These are phyloP conservation scores for Suhomyces maxii DNA, from an alignment of 1,139 yeast species.

Conservation along the genomic window DNA sequence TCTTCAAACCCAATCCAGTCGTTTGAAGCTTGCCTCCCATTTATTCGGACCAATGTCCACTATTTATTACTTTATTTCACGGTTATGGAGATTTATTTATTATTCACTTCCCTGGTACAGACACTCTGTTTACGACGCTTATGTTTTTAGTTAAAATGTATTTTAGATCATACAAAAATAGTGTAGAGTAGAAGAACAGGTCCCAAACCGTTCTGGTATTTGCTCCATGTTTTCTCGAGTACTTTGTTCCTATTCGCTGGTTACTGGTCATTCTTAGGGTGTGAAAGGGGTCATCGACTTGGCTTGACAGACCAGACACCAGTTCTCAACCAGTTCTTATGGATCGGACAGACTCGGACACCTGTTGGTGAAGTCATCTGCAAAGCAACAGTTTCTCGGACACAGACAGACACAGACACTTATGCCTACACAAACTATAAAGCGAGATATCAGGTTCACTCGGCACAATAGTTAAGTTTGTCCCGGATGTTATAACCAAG, in stretches of 20 bases:
- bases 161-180: neutral
- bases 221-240: no score
- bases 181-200: neutral
- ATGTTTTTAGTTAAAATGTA: constrained; percentile 7
- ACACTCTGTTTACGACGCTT: constrained; percentile 8
- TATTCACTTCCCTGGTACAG: constrained; percentile 6
- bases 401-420: neutral
- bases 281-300: no score
- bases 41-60: neutral
- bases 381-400: neutral
- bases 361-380: no score
- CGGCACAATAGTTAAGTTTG: neutral
- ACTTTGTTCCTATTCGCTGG: no score
- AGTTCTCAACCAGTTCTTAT: no score
- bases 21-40: neutral
- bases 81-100: constrained; percentile 3
- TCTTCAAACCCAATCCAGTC: neutral
- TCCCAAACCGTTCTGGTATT: neutral
- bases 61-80: neutral
- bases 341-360: neutral
- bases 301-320: no score
- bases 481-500: neutral
- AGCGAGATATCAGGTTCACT: no score
- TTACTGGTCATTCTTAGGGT: no score
- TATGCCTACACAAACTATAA: neutral